Base-by-base conservation (phyloP, 208 protist genomes). In the Wallacemonas collosoma region DNA sequence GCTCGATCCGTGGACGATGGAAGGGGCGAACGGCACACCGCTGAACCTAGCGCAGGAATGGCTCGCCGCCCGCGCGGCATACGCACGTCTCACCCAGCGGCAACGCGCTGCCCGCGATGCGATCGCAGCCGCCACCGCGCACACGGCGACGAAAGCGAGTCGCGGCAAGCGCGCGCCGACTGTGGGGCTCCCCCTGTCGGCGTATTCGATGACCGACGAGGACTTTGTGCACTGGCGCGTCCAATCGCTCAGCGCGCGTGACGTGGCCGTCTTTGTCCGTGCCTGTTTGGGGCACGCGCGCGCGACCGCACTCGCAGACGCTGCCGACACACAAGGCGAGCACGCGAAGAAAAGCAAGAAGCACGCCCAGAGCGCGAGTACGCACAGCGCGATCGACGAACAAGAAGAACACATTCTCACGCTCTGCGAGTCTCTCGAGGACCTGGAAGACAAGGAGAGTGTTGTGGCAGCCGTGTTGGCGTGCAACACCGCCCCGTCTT, bases 1-100 rank as follows among this genome's bases (percentile, higher is more conserved):
- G 4, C 82, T 99, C 26, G 99, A 99, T 83, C 99, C 99, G 36
- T 88, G 93, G 63, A 68, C 88, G 47, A 99, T 99, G 93, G 98
- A 99, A 64, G 93, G 93, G n/a, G n/a, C 65, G n/a, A 71, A 79
- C 60, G 88, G 87, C 11, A 82, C 83, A 1, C 86, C 89, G 55
- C 74, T 97, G 35, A 95, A 97, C 73, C 71, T 97, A 45, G 80
- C 91, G 8, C 89, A 91, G 74, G 89, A 95, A 75, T 95, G 93
- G 90, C 78, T 95, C 44, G 79, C 80, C 48, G 82, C 53, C 8
- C 76, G 81, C 4, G 88, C 91, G 14, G 71, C 72, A 63, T 91
- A 91, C 77, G 85, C 89, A 9, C 81, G 87, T 11, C 72, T 67
- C 41, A 60, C 62, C 26, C 71, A 77, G 26, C 35, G 6, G 8